Base-by-base conservation (phyloP, 306 rosid species). In the cucumber (Cucumis sativus) region DNA sequence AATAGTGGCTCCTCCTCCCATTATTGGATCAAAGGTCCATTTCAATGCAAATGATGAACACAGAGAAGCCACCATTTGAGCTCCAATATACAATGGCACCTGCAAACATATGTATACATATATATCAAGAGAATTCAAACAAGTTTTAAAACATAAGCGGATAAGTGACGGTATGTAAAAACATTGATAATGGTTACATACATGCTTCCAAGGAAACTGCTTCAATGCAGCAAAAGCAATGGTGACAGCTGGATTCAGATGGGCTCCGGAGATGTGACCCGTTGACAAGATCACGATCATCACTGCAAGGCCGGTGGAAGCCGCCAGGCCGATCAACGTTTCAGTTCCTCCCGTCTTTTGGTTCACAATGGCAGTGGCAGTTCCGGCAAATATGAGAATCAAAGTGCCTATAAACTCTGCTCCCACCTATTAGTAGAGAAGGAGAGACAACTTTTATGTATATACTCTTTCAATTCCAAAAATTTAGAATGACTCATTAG, bases 191-290 rank as follows among this genome's bases (percentile, higher is more conserved):
- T 28, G 30, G 30, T 33, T 80, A 91, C 98, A 74, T 80, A 93
- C 98, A 70, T 87, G 84, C 54, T 89, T 95, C 97, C 96, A 90
- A 4, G 98, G 92, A 80, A 95, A 95, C 77, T 89, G 97, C 68
- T 88, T 95, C 0, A 95, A 77, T 16, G 98, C 96, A 84, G 97
- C 97, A 63, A 92, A 89, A 74, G 98, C 87, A 47, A 92, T 84
- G 83, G 98, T 95, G 80, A 91, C 79, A 1, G 95, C 90, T 2
- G 93, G 98, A 81, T 94, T 94, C 79, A 94, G 91, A 83, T 90
- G 97, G 80, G 96, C 98, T 35, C 98, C 95, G 1, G 95, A 94
- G 79, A 94, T 94, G 79, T 91, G 97, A 25, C 96, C 92, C 2
- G 93, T 94, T 16, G 98, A 91, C 57, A 88, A 76, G 64, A 90